These are phyloP conservation scores for Polygonum maritimum DNA, from an alignment of 148 eudicot species.

Conservation along the genomic window DNA sequence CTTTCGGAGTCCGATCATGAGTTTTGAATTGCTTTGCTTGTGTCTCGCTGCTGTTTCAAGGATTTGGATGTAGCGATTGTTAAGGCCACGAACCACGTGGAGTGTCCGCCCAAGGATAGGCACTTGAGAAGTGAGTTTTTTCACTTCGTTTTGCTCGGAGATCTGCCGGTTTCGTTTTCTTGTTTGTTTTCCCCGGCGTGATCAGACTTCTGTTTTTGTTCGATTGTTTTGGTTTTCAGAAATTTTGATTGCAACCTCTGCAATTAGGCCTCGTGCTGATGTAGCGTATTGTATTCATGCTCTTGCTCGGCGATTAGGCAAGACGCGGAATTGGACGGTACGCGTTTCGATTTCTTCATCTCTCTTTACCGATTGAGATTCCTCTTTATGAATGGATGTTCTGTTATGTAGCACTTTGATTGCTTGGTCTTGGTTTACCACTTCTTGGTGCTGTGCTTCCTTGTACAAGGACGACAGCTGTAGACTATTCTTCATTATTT, in stretches of 20 bases:
- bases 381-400: not conserved
- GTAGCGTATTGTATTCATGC: conserved; percentile 87
- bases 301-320: conserved; percentile 71
- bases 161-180: not conserved
- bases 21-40: not conserved
- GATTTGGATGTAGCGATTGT: conserved; percentile 94
- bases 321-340: conserved; percentile 99
- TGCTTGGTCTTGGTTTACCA: not conserved
- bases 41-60: conserved; percentile 26
- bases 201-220: not conserved
- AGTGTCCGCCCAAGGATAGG: conserved; percentile 87
- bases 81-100: conserved; percentile 95
- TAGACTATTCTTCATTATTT: not conserved
- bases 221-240: conserved; percentile 28
- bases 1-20: not conserved
- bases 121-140: conserved; percentile 74
- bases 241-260: conserved; percentile 66
- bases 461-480: not conserved
- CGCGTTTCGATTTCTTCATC: not conserved
- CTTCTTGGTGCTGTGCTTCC: not conserved
- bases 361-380: not conserved
- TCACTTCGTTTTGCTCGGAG: not conserved
- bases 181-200: not conserved
- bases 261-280: conserved; percentile 80
- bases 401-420: not conserved